phyloP scores from a whole-genome alignment of 352 stramenopile species.

The Pythium guiyangense region DNA sequence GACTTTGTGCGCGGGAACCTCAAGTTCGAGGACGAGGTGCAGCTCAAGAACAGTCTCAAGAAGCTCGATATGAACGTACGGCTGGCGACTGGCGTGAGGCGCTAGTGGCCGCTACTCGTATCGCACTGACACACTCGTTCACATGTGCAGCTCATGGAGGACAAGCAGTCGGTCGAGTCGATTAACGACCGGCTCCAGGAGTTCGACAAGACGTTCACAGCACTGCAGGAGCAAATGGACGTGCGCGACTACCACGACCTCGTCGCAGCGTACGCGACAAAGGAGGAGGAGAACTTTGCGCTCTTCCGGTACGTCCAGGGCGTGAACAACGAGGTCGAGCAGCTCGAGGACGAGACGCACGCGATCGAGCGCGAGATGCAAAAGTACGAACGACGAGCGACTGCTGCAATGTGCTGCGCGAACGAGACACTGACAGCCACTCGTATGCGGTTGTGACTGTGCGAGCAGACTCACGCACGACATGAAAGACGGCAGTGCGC shows the following conservation, averaged over 20 bases:
- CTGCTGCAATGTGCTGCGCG: not conserved
- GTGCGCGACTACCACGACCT: conserved; percentile 62
- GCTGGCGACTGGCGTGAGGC: not conserved
- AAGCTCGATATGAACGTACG: conserved; percentile 53
- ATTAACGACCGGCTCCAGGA: conserved; percentile 74
- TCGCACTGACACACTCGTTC: not conserved
- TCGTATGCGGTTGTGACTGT: not conserved
- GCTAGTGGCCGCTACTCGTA: not conserved
- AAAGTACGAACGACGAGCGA: conserved; percentile 24
- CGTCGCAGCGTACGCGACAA: conserved; percentile 54
- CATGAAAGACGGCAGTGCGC: conserved; percentile 61
- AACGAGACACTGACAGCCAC: not conserved
- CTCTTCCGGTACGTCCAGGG: conserved; percentile 79
- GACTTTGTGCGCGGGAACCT: conserved; percentile 73
- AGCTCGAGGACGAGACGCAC: conserved; percentile 78
- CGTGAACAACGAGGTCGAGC: conserved; percentile 75
- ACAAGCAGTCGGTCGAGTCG: conserved; percentile 61
- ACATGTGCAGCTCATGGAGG: conserved; percentile 45
- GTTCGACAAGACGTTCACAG: conserved; percentile 62
- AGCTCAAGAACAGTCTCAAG: conserved; percentile 62
- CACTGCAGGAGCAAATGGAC: conserved; percentile 59
- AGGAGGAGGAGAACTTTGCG: conserved; percentile 79
- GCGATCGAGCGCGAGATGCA: conserved; percentile 51
- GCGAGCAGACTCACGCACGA: conserved; percentile 39
- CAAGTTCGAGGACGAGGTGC: conserved; percentile 70